Conservation (phyloP, 2,329 filamentous ascomycete genomes). For the Nothophoma quercina region DNA sequence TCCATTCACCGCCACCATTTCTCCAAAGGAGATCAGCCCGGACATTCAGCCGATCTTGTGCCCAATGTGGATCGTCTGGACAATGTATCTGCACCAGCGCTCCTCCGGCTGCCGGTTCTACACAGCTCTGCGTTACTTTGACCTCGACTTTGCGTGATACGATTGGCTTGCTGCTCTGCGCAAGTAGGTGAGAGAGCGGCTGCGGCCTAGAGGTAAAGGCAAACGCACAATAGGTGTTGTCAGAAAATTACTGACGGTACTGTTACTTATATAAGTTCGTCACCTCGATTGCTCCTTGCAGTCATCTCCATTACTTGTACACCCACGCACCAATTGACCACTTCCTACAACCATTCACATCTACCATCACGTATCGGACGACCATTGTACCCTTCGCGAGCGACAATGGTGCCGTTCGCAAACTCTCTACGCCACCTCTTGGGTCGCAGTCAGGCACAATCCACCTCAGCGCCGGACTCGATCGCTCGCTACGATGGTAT, state of each 20-base stretch:
- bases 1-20: too few relatives aligned
- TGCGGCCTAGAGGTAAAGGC: constrained; percentile 12
- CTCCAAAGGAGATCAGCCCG: too few relatives aligned
- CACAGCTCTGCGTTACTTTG: neutral
- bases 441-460: neutral
- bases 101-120: neutral
- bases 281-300: neutral
- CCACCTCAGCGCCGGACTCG: neutral
- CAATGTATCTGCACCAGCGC: neutral
- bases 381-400: neutral
- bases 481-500: constrained; percentile 4
- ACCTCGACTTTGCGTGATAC: neutral
- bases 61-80: neutral
- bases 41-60: too few relatives aligned
- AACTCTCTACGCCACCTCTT: neutral
- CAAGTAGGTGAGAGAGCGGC: constrained; percentile 10
- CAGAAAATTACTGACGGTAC: neutral
- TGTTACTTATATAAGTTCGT: neutral
- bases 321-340: too few relatives aligned
- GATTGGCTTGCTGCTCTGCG: neutral
- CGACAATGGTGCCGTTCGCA: neutral
- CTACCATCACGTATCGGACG: neutral
- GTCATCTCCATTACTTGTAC: neutral
- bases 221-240: neutral
- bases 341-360: too few relatives aligned